Base-by-base conservation (phyloP, 768 basidiomycete species). In the Leccinum ochraceum region DNA sequence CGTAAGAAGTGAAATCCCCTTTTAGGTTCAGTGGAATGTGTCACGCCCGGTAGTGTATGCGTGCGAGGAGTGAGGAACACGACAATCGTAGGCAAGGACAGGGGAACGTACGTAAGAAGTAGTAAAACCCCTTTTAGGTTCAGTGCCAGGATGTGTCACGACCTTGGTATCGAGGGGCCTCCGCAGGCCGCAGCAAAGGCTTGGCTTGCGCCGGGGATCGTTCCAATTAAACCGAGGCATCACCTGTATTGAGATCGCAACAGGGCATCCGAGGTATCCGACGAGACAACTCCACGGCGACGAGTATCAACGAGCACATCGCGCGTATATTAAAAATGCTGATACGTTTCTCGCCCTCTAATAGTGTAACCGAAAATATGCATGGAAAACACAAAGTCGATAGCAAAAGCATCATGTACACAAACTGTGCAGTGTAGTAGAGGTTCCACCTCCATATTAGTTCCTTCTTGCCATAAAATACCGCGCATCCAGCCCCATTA, bases 361-460 rank as follows among this genome's bases (percentile, higher is more conserved):
- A n/a, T 32, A 30, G 16, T 20, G 9, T 32, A 54, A 55, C 30
- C 24, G 30, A 54, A 53, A 22, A 61, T 55, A 60, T 66, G 51
- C 57, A 66, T 60, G 53, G 60, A 65, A 58, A 65, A 58, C 54
- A 39, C 39, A 46, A 50, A 44, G 34, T 50, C 60, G 56, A 66
- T 62, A 67, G 62, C 56, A 64, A 60, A 70, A 63, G 22, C 62
- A 42, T 17, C 39, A 66, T 73, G 59, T 74, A 73, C 63, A 73
- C 50, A 64, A 61, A 59, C 32, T 44, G 54, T 58, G 61, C 61
- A 59, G 48, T 64, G 52, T 65, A 63, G 58, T 50, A 48, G 68
- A 67, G 60, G 63, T 63, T 65, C 69, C 59, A 75, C 66, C 67
- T 64, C 62, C 58, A 64, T 36, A 73, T 73, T 73, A 73, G 48